Conservation (phyloP, 2,329 filamentous ascomycete species). For the Botrytis aclada region DNA sequence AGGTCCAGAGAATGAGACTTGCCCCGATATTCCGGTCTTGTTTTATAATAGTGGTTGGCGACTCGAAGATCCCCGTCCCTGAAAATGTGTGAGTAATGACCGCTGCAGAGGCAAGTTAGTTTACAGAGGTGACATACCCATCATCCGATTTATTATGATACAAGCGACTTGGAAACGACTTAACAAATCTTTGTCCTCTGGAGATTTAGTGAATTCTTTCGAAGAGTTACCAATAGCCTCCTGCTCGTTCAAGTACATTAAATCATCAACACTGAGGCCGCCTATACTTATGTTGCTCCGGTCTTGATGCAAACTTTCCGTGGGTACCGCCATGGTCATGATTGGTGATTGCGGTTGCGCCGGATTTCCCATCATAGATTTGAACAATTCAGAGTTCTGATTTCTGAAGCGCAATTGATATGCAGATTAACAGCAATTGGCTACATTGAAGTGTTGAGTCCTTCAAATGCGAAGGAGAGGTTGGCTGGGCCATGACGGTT, state of each 20-base stretch:
- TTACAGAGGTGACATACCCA: neutral
- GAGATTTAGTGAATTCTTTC: conserved; percentile 6
- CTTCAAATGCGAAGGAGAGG: neutral
- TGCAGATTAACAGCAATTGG: neutral
- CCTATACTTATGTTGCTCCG: conserved; percentile 1
- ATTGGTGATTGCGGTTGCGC: neutral
- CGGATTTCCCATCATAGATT: neutral
- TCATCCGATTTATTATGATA: conserved; percentile 18
- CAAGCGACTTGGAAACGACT: conserved; percentile 16
- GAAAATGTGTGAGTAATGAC: neutral
- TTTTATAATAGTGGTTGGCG: conserved; percentile 54
- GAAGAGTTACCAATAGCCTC: neutral
- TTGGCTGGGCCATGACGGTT: neutral
- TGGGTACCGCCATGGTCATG: neutral
- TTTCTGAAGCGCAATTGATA: too few species aligned
- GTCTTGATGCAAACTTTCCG: neutral
- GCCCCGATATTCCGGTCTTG: conserved; percentile 51
- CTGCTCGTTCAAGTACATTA: neutral
- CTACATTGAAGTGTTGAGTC: neutral
- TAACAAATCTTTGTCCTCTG: conserved; percentile 8
- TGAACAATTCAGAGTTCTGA: neutral
- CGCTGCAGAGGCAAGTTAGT: too few species aligned
- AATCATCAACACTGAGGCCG: conserved; percentile 3
- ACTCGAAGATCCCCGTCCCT: conserved; percentile 33
- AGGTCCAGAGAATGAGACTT: conserved; percentile 52